Base-by-base conservation (phyloP, 163 green algal species). In the Volvox carteri region DNA sequence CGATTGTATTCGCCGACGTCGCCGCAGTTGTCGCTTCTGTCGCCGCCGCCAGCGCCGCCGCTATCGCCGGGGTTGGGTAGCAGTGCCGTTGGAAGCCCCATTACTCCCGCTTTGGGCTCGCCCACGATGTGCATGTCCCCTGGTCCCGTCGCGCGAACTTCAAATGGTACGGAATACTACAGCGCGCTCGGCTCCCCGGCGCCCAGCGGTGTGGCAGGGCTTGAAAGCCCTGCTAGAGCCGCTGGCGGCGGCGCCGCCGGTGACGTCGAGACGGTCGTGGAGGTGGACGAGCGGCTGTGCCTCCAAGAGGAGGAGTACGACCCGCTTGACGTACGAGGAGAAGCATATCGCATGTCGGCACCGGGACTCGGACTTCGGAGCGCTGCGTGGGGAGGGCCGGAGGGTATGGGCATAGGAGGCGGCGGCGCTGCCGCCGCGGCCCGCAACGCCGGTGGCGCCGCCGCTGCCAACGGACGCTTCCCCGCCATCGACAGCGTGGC, bases 261-360 rank as follows among this genome's bases (percentile, higher is more conserved):
- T 6, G 39, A 14, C 70, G 23, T 84, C n/a, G 75, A 84, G 48
- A 42, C 75, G 12, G 30, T 48, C 4, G 48, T 84, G 50, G 46
- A 84, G 46, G 48, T 68, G 48, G 75, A 84, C 48, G 75, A 84
- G 50, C 75, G 75, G 48, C 46, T 68, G 12, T 70, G 48, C 28
- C 46, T 70, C 1, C 30, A 84, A 41, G 75, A 68, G 2, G 75
- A 70, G 73, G 73, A 18, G 42, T 46, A 81, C 9, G 73, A 65
- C 1, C 44, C 44, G 44, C 44, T 81, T 44, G 73, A 54, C 11
- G 18, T 56, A 18, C 37, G 16, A 39, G 70, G 70, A 2, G 12
- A 12, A 21, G 70, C n/a, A 4, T 85, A 62, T 56, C 78, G 78
- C 37, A 25, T 56, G 56, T 85, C 78, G 21, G 78, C 56, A 0